phyloP scores from a whole-genome alignment of 2,329 filamentous ascomycete genomes.

The Fusarium sp. region DNA sequence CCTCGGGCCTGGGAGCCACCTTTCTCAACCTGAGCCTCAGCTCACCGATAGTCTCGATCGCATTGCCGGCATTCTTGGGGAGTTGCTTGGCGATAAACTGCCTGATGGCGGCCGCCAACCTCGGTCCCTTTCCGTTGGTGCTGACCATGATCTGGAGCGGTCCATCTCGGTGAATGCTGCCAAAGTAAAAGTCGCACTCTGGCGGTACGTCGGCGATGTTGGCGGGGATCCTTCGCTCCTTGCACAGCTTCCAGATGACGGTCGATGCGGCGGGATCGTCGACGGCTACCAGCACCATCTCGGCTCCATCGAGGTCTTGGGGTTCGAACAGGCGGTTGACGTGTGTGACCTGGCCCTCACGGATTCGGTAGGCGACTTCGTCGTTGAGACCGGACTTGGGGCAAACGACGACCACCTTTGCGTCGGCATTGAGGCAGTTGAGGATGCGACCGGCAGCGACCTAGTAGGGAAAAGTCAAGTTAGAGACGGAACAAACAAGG shows the following conservation, averaged over 20 bases:
- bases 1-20: conserved; percentile 76
- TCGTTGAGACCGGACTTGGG: conserved; percentile 84
- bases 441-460: conserved; percentile 95
- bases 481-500: background rate
- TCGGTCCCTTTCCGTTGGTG: conserved; percentile 96
- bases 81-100: conserved; percentile 82
- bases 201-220: conserved; percentile 98
- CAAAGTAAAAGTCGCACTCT: conserved; percentile 99
- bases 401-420: conserved; percentile 86
- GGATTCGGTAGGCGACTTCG: conserved; percentile 86
- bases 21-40: conserved; percentile 83
- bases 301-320: conserved; percentile 81
- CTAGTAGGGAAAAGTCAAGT: conserved; percentile 60
- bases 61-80: conserved; percentile 83
- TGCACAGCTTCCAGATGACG: conserved; percentile 93
- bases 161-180: conserved; percentile 92
- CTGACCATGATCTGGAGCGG: conserved; percentile 98
- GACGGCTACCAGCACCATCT: conserved; percentile 93
- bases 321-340: conserved; percentile 87
- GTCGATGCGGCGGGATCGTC: conserved; percentile 94
- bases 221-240: conserved; percentile 83
- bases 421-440: conserved; percentile 94
- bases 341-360: conserved; percentile 80
- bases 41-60: conserved; percentile 85
- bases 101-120: conserved; percentile 87